These are phyloP conservation scores for Scheffersomyces stipitis DNA, from an alignment of 805 yeast genomes.

Conservation along the genomic window DNA sequence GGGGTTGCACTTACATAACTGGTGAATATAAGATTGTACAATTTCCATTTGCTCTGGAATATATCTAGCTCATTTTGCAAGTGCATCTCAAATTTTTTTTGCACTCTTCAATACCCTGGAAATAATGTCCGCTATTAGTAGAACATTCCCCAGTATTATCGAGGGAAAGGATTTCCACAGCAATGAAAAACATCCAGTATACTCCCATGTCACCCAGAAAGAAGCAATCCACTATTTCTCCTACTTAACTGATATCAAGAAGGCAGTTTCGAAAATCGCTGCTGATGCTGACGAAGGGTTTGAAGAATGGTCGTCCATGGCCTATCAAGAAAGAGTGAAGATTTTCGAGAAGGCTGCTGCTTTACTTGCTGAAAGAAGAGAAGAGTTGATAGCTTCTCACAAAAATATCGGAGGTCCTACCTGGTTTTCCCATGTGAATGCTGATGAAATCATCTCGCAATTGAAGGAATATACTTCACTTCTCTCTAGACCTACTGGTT, in stretches of 20 bases:
- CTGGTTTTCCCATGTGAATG: conserved; percentile 38
- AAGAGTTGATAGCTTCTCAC: conserved; percentile 16
- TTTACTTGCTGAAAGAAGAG: conserved; percentile 11
- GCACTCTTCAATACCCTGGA: not conserved
- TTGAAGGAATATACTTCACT: conserved; percentile 27
- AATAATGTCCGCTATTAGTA: not conserved
- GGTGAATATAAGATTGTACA: not conserved
- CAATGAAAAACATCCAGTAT: not conserved
- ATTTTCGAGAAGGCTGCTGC: conserved; percentile 19
- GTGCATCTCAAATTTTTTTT: too few relatives aligned
- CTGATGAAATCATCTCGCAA: conserved; percentile 25
- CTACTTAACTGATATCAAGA: not conserved
- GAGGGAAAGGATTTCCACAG: not conserved
- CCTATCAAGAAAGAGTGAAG: conserved; percentile 14
- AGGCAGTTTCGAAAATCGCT: not conserved
- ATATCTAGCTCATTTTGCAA: too few relatives aligned
- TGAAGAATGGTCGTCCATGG: conserved; percentile 20
- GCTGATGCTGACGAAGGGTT: conserved; percentile 22
- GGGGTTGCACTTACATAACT: not conserved
- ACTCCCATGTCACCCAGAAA: not conserved
- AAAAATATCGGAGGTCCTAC: conserved; percentile 33
- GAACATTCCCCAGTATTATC: not conserved
- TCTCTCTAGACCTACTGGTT: conserved; percentile 13
- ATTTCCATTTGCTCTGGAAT: not conserved
- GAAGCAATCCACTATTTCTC: not conserved